Conservation (phyloP, 495 filamentous ascomycete species). For the Viridothelium virens region DNA sequence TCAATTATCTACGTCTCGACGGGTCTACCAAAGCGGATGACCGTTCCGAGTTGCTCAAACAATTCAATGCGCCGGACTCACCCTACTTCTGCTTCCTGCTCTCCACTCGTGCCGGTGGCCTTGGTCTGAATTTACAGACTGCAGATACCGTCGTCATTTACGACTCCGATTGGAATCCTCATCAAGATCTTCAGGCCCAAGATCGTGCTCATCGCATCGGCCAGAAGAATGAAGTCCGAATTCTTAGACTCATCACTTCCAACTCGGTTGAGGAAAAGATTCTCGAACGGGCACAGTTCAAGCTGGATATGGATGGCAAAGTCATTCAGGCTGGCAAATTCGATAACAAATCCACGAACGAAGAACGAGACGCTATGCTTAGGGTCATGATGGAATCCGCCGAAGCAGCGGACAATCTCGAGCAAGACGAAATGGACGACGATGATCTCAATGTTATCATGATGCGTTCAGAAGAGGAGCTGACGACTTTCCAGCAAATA, state of each 20-base stretch:
- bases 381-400: slow-evolving; percentile 85
- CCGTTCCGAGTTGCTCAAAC: slow-evolving; percentile 77
- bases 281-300: slow-evolving; percentile 90
- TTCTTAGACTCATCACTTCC: slow-evolving; percentile 86
- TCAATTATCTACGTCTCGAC: slow-evolving; percentile 84
- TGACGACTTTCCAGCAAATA: slow-evolving; percentile 43
- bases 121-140: slow-evolving; percentile 92
- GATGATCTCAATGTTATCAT: slow-evolving; percentile 83
- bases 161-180: slow-evolving; percentile 99
- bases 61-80: slow-evolving; percentile 83
- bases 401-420: slow-evolving; percentile 71
- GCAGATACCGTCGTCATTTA: slow-evolving; percentile 99
- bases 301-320: slow-evolving; percentile 98
- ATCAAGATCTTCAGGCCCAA: slow-evolving; percentile 97
- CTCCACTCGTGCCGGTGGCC: slow-evolving; percentile 96
- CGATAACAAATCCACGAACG: slow-evolving; percentile 98
- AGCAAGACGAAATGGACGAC: slow-evolving; percentile 88
- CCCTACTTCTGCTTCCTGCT: slow-evolving; percentile 96
- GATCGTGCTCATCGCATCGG: slow-evolving; percentile 99
- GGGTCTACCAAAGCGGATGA: slow-evolving; percentile 97
- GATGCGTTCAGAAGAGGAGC: slow-evolving; percentile 38
- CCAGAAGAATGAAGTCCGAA: slow-evolving; percentile 98
- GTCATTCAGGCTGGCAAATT: slow-evolving; percentile 99
- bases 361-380: slow-evolving; percentile 92
- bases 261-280: slow-evolving; percentile 99